phyloP scores from a whole-genome alignment of 805 yeast species.

The Torulaspora quercuum region DNA sequence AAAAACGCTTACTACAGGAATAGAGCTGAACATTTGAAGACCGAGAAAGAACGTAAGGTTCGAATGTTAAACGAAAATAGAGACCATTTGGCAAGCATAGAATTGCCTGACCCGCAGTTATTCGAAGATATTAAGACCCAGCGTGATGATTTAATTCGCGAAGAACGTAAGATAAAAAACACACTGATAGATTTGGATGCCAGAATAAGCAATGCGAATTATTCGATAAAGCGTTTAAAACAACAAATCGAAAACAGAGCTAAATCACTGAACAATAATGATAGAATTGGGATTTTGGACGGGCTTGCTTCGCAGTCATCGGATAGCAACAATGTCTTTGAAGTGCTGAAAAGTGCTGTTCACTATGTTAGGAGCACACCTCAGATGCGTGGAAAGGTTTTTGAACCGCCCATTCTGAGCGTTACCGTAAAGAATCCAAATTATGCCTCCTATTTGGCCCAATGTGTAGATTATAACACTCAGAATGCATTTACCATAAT shows the following conservation, averaged over 20 bases:
- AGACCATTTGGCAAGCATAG: constrained; percentile 10
- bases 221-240: constrained; percentile 40
- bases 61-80: constrained; percentile 13
- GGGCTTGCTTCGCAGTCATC: constrained; percentile 12
- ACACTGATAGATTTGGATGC: constrained; percentile 29
- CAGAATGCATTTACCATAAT: constrained; percentile 62
- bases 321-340: constrained; percentile 25
- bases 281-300: constrained; percentile 49
- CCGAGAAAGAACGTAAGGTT: constrained; percentile 14
- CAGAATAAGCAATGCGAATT: constrained; percentile 37
- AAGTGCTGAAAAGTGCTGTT: constrained; percentile 36
- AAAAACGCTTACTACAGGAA: constrained; percentile 24
- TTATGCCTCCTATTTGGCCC: constrained; percentile 56
- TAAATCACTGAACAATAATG: constrained; percentile 44
- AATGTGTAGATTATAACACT: constrained; percentile 51
- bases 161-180: constrained; percentile 18
- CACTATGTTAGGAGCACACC: constrained; percentile 36
- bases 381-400: constrained; percentile 43
- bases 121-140: constrained; percentile 20
- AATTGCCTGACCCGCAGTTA: constrained; percentile 19
- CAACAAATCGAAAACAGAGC: constrained; percentile 38
- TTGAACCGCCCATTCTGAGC: constrained; percentile 72
- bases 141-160: constrained; percentile 25
- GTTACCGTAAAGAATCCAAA: constrained; percentile 50
- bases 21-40: constrained; percentile 22